Evolutionary conservation across 208 protist species (phyloP), one percentile per base, ranked within the genome.

Genomic region (Zelonia costaricensis): DNA sequence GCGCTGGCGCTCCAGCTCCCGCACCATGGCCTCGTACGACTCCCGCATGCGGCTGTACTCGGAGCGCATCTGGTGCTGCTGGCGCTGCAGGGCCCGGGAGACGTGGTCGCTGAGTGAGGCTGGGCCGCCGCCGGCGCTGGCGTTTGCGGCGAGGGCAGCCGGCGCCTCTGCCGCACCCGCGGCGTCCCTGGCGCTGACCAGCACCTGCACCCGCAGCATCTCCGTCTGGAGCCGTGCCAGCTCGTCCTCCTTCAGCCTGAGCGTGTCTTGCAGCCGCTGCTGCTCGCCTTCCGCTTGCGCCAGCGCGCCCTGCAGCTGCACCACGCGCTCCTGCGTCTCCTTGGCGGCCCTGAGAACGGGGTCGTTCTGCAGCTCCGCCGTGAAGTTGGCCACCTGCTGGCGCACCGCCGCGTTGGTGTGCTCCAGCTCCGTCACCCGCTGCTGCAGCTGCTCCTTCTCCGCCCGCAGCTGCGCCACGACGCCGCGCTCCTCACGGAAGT

Each of bases 331-430:
- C 63, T 89, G 82, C 40, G 76, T 86, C 74, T 90, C 87, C 49
- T 79, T 86, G n/a, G 90, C 90, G 4, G 69, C 64, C 36, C 80
- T 82, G 28, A 96, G 39, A 2, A 83, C 69, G 7, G 90, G 90
- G 55, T 96, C 90, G 59, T 90, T 93, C 53, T 93, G 84, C 52
- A 96, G 70, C 64, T 96, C 90, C 30, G 82, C 62, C n/a, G 90
- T 86, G 69, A 96, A 96, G 65, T 75, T 80, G 25, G 83, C 68
- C 8, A 96, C 82, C 64, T 96, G 90, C 40, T 82, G 66, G 0
- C 84, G 80, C 47, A 96, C 84, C 63, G 80, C 78, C 20, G 74
- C 84, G 64, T 96, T 96, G 23, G 82, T 81, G 42, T 75, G 74
- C 73, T 91, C 81, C 45, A 96, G 66, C 63, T 93, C 84, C 46